A percentile compares a stretch with the other conserved stretches of the same genome.
These are phyloP conservation scores for Penicillium ucsense DNA, from an alignment of 495 filamentous ascomycete genomes.

Conservation along the genomic window DNA sequence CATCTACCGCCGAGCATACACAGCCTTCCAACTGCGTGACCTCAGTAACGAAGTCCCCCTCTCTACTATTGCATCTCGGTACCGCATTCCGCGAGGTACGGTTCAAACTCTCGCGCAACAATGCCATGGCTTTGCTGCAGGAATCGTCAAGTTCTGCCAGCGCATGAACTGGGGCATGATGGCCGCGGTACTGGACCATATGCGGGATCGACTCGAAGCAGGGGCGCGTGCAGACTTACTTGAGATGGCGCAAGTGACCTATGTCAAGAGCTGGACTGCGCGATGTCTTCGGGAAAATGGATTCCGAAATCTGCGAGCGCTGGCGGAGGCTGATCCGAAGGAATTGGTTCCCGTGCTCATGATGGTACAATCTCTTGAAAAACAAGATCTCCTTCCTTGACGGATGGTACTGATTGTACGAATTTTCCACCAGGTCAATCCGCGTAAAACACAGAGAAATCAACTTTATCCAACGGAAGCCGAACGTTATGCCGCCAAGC, in stretches of 20 bases:
- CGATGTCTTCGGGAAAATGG: constrained; percentile 71
- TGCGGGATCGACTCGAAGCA: constrained; percentile 63
- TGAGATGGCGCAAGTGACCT: constrained; percentile 64
- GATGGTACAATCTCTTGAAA: constrained; percentile 35
- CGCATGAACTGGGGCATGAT: constrained; percentile 67
- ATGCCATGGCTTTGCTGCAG: constrained; percentile 70
- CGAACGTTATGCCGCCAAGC: constrained; percentile 52
- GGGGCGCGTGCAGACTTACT: constrained; percentile 67
- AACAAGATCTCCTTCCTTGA: too few species aligned
- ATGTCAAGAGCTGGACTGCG: constrained; percentile 70
- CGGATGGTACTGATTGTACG: too few species aligned
- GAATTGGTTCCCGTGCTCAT: constrained; percentile 62
- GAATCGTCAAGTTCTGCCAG: constrained; percentile 68
- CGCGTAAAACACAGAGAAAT: constrained; percentile 48
- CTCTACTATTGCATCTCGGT: constrained; percentile 57
- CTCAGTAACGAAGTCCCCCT: constrained; percentile 73
- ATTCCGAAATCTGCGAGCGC: constrained; percentile 52
- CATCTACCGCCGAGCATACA: constrained; percentile 69
- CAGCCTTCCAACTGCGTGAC: constrained; percentile 72
- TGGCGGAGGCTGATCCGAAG: constrained; percentile 58
- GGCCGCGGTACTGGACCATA: constrained; percentile 67
- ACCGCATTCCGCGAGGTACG: constrained; percentile 56
- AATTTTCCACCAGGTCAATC: constrained; percentile 18
- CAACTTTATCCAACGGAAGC: constrained; percentile 50
- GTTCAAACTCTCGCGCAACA: constrained; percentile 67